Evolutionary conservation across 768 basidiomycete genomes (phyloP).

Genomic region (Trametes maxima): DNA sequence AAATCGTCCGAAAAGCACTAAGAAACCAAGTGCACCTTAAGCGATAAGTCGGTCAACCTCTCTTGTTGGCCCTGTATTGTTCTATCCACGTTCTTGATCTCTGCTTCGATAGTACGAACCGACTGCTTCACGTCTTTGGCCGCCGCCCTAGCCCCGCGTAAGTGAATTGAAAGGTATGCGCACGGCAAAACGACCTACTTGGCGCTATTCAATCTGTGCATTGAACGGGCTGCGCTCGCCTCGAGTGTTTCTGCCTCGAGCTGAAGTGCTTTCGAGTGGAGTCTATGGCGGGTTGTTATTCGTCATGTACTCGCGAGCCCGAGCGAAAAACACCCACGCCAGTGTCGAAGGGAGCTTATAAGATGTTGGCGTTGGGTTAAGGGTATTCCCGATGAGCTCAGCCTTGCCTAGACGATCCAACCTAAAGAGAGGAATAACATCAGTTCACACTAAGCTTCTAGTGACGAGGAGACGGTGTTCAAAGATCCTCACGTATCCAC

Average conservation of each 20-base stretch:
- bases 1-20: neutral
- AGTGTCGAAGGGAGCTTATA: constrained; percentile 9
- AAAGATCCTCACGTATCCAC: constrained; percentile 28
- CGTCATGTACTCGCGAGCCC: neutral
- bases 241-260: constrained; percentile 35
- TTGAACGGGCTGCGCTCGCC: constrained; percentile 30
- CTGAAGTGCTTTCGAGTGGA: constrained; percentile 29
- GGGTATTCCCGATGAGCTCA: too few species aligned
- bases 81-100: neutral
- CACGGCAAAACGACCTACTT: constrained; percentile 29
- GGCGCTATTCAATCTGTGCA: constrained; percentile 33
- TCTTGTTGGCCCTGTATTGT: neutral
- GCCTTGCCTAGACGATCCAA: neutral
- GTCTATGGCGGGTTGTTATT: constrained; percentile 23
- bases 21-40: neutral
- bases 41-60: neutral
- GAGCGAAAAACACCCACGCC: neutral
- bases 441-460: neutral
- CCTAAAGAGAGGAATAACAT: neutral
- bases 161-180: neutral
- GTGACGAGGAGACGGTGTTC: neutral
- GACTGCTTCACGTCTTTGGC: constrained; percentile 31
- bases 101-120: constrained; percentile 16
- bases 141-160: constrained; percentile 25
- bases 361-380: neutral